Evolutionary conservation across 2,329 filamentous ascomycete species (phyloP).

Genomic region (Botrytis pseudocinerea): DNA sequence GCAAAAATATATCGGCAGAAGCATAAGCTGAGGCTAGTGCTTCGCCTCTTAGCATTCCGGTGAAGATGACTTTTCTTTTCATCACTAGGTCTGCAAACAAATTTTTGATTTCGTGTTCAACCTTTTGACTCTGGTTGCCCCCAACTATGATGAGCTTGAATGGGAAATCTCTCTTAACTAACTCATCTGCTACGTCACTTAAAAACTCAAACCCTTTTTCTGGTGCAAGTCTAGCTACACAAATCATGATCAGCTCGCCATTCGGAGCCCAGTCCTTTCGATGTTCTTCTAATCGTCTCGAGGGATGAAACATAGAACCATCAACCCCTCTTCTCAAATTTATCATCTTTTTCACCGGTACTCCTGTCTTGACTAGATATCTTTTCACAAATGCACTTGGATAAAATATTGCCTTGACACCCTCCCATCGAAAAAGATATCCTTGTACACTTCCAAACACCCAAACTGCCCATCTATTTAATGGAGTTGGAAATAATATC

Average conservation of each 20-base stretch:
- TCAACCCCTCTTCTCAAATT: conserved; percentile 66
- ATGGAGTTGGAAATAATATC: conserved; percentile 65
- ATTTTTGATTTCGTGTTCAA: conserved; percentile 61
- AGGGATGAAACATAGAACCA: conserved; percentile 60
- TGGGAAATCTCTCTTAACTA: conserved; percentile 55
- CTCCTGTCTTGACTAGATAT: conserved; percentile 60
- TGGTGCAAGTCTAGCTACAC: conserved; percentile 65
- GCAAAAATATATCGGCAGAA: conserved; percentile 67
- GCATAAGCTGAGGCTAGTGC: conserved; percentile 67
- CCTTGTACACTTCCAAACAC: conserved; percentile 64
- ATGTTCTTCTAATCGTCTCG: conserved; percentile 51
- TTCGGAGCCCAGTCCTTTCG: conserved; percentile 58
- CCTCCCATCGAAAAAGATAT: conserved; percentile 62
- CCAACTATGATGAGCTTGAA: conserved; percentile 69
- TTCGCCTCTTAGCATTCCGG: conserved; percentile 62
- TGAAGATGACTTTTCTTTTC: conserved; percentile 61
- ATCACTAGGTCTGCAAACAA: conserved; percentile 54
- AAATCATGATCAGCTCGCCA: conserved; percentile 64
- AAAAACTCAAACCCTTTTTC: conserved; percentile 73
- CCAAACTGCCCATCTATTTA: conserved; percentile 62
- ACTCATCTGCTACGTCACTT: conserved; percentile 53
- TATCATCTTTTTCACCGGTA: conserved; percentile 57
- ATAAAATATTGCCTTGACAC: conserved; percentile 68
- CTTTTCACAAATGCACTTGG: conserved; percentile 62
- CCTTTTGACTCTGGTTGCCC: conserved; percentile 63